Percentiles rank a stretch among this genome's conserved stretches.
These are phyloP conservation scores for Epicoccum sorghinum DNA, from an alignment of 2,329 filamentous ascomycete genomes.

Conservation along the genomic window DNA sequence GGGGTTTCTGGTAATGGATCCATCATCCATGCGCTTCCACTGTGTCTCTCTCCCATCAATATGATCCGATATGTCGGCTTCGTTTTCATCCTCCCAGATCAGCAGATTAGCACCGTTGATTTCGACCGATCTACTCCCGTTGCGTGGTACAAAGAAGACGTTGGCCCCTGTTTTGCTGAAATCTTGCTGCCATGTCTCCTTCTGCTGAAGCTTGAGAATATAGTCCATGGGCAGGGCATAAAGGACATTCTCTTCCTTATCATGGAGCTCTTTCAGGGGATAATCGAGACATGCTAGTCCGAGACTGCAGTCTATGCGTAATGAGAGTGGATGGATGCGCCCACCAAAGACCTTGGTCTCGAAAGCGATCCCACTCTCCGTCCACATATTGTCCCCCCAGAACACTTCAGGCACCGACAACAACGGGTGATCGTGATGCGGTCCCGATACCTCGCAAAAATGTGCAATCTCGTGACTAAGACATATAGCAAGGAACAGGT, in stretches of 20 bases:
- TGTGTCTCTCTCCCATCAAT: constrained; percentile 44
- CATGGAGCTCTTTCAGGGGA: constrained; percentile 44
- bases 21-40: constrained; percentile 47
- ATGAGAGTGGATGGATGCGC: constrained; percentile 47
- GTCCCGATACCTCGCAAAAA: constrained; percentile 48
- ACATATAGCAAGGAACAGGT: constrained; percentile 48
- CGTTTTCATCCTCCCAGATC: constrained; percentile 50
- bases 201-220: constrained; percentile 46
- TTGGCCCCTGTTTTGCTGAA: constrained; percentile 29
- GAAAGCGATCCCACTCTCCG: constrained; percentile 48
- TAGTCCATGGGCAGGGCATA: constrained; percentile 50
- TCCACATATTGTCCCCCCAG: constrained; percentile 49
- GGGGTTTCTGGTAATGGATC: constrained; percentile 46
- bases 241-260: constrained; percentile 46
- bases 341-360: constrained; percentile 49
- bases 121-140: constrained; percentile 44
- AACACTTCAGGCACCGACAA: constrained; percentile 47
- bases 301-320: constrained; percentile 47
- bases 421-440: constrained; percentile 43
- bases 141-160: constrained; percentile 47
- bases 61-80: constrained; percentile 47
- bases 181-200: constrained; percentile 46
- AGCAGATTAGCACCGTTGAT: constrained; percentile 48
- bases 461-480: constrained; percentile 49
- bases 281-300: constrained; percentile 46